Evolutionary conservation across 78 protist genomes (phyloP).

Genomic region (Dictyostelium firmibasis): DNA sequence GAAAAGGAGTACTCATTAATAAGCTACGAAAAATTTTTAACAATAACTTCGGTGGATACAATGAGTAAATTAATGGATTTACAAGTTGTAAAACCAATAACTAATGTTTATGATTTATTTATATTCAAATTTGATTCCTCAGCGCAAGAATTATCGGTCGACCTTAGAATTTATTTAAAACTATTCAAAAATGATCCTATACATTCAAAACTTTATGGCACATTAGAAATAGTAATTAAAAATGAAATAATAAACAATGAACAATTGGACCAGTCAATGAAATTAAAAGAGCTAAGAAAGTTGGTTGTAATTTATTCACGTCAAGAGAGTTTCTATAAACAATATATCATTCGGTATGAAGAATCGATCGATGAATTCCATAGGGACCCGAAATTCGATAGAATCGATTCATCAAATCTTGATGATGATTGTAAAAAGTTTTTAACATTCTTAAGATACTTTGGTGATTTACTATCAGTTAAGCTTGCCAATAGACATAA

Average conservation of each 20-base stretch:
- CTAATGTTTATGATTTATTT: not conserved
- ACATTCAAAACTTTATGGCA: not conserved
- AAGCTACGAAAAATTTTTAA: not conserved
- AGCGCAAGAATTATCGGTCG: not conserved
- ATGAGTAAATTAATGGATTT: not conserved
- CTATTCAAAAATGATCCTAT: not conserved
- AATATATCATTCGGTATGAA: not conserved
- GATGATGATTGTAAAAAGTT: not conserved
- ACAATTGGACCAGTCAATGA: not conserved
- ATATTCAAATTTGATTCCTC: not conserved
- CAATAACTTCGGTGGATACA: not conserved
- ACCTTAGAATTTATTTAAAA: not conserved
- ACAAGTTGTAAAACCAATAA: not conserved
- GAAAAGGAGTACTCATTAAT: not conserved
- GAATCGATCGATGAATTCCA: not conserved
- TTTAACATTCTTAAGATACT: not conserved
- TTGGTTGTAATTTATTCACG: not conserved
- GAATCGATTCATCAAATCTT: not conserved
- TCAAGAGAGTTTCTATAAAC: not conserved
- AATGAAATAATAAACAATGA: not conserved
- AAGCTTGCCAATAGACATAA: not conserved
- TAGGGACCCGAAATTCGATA: not conserved
- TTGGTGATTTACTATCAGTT: not conserved
- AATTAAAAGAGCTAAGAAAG: not conserved
- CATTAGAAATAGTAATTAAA: not conserved